phyloP scores from a whole-genome alignment of 352 stramenopile genomes.

The Globisporangium nunn region DNA sequence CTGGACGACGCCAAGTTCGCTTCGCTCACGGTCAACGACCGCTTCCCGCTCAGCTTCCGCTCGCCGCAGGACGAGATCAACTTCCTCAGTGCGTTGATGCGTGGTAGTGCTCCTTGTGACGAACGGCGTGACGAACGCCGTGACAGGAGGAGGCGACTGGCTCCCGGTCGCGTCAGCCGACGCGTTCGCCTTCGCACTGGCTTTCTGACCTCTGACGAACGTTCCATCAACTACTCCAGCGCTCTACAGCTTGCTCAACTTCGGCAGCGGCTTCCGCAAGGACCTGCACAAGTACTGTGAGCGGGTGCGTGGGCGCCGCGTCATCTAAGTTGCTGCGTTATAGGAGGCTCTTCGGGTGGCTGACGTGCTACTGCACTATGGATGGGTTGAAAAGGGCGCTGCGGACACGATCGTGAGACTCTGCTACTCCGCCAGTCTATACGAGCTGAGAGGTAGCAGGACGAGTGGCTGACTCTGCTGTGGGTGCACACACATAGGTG shows the following conservation, averaged over 20 bases:
- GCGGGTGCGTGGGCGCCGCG: conserved; percentile 20
- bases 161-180: too few relatives aligned
- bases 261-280: conserved; percentile 75
- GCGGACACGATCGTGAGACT: conserved; percentile 65
- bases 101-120: neutral
- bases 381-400: conserved; percentile 28
- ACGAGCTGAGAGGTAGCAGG: neutral
- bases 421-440: neutral
- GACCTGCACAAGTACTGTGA: conserved; percentile 68
- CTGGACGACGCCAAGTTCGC: conserved; percentile 49
- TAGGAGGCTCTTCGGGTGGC: neutral
- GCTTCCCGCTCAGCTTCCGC: conserved; percentile 73
- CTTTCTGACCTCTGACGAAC: neutral
- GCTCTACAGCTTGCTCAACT: conserved; percentile 67
- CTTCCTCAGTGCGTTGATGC: conserved; percentile 49
- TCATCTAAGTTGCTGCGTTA: neutral
- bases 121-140: neutral
- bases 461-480: neutral
- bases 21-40: conserved; percentile 33
- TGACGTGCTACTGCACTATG: neutral
- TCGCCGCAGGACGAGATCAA: conserved; percentile 69
- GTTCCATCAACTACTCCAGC: conserved; percentile 14
- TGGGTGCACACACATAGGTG: conserved; percentile 22
- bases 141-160: too few relatives aligned
- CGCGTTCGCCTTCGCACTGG: too few relatives aligned